Evolutionary conservation across 2,329 filamentous ascomycete genomes (phyloP).

Genomic region (Stachybotrys elegans): DNA sequence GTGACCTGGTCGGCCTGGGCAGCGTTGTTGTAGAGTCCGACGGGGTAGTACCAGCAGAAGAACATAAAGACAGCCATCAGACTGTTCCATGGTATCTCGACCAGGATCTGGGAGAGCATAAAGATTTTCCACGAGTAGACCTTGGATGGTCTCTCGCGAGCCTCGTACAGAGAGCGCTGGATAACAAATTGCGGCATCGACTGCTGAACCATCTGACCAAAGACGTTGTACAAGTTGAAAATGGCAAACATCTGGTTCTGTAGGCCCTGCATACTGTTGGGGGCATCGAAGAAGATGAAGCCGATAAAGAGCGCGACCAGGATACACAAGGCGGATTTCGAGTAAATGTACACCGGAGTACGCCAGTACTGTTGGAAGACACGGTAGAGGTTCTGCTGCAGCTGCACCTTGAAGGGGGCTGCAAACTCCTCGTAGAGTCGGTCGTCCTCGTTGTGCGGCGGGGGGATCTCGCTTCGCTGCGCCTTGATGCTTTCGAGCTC

Average conservation of each 20-base stretch:
- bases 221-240: conserved; percentile 79
- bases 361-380: conserved; percentile 29
- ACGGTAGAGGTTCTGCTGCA: conserved; percentile 28
- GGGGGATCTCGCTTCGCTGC: conserved; percentile 1
- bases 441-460: conserved; percentile 5
- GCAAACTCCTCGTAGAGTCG: conserved; percentile 25
- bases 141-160: conserved; percentile 78
- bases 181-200: conserved; percentile 84
- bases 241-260: conserved; percentile 72
- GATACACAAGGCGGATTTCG: conserved; percentile 33
- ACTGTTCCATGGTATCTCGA: conserved; percentile 81
- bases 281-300: conserved; percentile 61
- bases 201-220: conserved; percentile 73
- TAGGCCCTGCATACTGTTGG: conserved; percentile 54
- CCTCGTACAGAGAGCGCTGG: conserved; percentile 77
- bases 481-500: conserved; percentile 24
- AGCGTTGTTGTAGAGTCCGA: conserved; percentile 71
- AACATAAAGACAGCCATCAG: conserved; percentile 73
- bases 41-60: conserved; percentile 80
- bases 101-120: conserved; percentile 75
- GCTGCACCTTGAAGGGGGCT: conserved; percentile 21
- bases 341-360: conserved; percentile 58
- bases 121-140: conserved; percentile 83
- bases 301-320: conserved; percentile 36
- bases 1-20: conserved; percentile 52